phyloP scores from a whole-genome alignment of 2,329 filamentous ascomycete genomes.

The Rutstroemia sp. region DNA sequence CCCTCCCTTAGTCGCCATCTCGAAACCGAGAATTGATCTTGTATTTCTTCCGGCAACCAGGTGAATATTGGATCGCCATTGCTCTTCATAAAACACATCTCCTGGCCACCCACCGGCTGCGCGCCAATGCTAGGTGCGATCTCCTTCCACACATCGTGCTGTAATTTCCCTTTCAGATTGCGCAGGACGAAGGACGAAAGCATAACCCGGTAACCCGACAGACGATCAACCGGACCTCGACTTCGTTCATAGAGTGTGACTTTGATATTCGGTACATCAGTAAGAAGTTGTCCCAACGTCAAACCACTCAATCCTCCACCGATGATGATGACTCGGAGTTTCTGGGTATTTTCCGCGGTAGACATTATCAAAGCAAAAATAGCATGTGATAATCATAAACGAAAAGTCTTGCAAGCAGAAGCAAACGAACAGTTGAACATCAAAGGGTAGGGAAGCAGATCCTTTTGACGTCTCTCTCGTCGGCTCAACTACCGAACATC shows the following conservation, averaged over 20 bases:
- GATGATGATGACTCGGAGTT: constrained; percentile 20
- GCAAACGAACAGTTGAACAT: background rate
- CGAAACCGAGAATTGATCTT: constrained; percentile 22
- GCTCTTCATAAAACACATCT: constrained; percentile 21
- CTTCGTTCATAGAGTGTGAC: constrained; percentile 23
- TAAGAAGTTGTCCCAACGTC: constrained; percentile 22
- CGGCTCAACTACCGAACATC: background rate
- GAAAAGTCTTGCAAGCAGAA: background rate
- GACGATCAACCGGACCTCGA: constrained; percentile 12
- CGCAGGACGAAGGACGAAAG: constrained; percentile 21
- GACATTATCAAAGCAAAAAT: background rate
- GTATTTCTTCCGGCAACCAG: constrained; percentile 20
- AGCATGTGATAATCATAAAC: background rate
- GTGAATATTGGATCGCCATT: constrained; percentile 20
- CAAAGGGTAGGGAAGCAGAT: background rate
- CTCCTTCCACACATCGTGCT: constrained; percentile 16
- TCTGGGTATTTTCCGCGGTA: background rate
- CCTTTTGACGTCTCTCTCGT: background rate
- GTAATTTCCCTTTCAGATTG: constrained; percentile 20
- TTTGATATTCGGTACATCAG: constrained; percentile 14
- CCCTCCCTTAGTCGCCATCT: constrained; percentile 21
- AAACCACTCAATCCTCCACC: constrained; percentile 24
- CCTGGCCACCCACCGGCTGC: constrained; percentile 20
- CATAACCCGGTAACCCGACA: constrained; percentile 24
- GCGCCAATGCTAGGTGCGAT: constrained; percentile 18